A percentile compares a stretch with the other conserved stretches of the same genome.
Evolutionary conservation across 208 protist species (phyloP).

Genomic region (Angomonas ambiguus): DNA sequence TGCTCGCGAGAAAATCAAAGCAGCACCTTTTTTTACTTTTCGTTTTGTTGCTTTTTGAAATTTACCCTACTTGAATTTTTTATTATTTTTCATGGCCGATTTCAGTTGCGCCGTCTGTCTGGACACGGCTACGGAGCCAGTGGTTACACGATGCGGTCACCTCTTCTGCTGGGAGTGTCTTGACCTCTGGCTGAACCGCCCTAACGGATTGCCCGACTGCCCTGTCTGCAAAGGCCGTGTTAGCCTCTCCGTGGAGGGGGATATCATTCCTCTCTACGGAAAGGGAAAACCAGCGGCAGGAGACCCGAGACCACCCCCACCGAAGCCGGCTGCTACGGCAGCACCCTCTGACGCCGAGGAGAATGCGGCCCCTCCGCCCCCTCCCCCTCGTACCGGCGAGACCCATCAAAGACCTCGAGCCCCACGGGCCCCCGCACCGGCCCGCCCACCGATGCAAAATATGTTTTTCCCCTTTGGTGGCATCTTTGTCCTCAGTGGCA

Average conservation of each 20-base stretch:
- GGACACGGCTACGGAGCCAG: conserved; percentile 57
- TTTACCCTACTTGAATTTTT: not conserved
- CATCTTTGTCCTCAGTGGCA: conserved; percentile 21
- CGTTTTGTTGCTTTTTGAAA: not conserved
- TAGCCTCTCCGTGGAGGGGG: conserved; percentile 37
- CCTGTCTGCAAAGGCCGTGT: conserved; percentile 79
- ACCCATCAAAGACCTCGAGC: conserved; percentile 39
- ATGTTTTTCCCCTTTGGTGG: conserved; percentile 15
- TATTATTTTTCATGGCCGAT: conserved; percentile 21
- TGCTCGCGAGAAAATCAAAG: no score
- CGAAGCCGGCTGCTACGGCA: not conserved
- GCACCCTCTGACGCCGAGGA: conserved; percentile 4
- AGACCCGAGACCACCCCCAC: not conserved
- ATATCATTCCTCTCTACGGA: conserved; percentile 82
- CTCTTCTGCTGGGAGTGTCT: conserved; percentile 86
- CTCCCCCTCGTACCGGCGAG: conserved; percentile 4
- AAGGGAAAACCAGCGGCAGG: conserved; percentile 25
- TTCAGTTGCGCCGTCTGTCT: conserved; percentile 84
- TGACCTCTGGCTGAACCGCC: conserved; percentile 60
- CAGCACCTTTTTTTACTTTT: conserved; percentile 8
- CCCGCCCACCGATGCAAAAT: conserved; percentile 21
- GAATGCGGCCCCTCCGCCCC: not conserved
- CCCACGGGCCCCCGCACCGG: conserved; percentile 38
- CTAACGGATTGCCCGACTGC: conserved; percentile 40
- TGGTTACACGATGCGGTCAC: conserved; percentile 83